phyloP scores from a whole-genome alignment of 208 protist species.

The Trypanosoma conorhini region DNA sequence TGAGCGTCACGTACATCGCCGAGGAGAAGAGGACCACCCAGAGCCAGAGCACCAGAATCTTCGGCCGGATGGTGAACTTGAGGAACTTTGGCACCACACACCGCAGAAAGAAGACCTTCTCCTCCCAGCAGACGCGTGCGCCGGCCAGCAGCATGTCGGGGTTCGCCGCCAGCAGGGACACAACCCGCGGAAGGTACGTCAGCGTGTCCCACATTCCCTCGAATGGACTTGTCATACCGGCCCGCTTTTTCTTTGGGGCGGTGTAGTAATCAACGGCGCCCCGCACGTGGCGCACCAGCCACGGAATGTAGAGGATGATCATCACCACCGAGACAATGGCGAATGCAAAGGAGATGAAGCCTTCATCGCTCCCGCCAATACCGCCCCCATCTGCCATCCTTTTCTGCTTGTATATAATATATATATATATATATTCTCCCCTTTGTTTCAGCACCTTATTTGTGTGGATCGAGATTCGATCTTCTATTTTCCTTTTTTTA shows the following conservation, averaged over 20 bases:
- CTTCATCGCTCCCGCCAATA: slow-evolving; percentile 82
- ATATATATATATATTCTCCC: not conserved
- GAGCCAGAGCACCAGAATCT: slow-evolving; percentile 74
- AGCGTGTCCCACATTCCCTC: slow-evolving; percentile 65
- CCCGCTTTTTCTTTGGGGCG: slow-evolving; percentile 50
- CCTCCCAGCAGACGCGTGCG: slow-evolving; percentile 63
- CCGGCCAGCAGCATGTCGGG: slow-evolving; percentile 58
- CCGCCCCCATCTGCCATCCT: slow-evolving; percentile 55
- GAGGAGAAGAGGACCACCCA: slow-evolving; percentile 88
- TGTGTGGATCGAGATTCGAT: not conserved
- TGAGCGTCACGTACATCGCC: slow-evolving; percentile 86
- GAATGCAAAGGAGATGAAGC: slow-evolving; percentile 89
- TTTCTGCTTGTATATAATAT: slow-evolving; percentile 2
- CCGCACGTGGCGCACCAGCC: slow-evolving; percentile 64
- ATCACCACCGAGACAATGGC: slow-evolving; percentile 83
- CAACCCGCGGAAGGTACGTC: slow-evolving; percentile 58
- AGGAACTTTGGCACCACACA: slow-evolving; percentile 85
- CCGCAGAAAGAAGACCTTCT: slow-evolving; percentile 82
- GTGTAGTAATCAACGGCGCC: slow-evolving; percentile 62
- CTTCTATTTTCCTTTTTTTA: not conserved
- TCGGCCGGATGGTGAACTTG: slow-evolving; percentile 82
- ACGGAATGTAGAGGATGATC: slow-evolving; percentile 89
- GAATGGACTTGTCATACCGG: slow-evolving; percentile 48
- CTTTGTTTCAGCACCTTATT: not conserved
- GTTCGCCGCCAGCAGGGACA: slow-evolving; percentile 38